Conservation (phyloP, 2,329 filamentous ascomycete species). For the Aspergillus japonicus region DNA sequence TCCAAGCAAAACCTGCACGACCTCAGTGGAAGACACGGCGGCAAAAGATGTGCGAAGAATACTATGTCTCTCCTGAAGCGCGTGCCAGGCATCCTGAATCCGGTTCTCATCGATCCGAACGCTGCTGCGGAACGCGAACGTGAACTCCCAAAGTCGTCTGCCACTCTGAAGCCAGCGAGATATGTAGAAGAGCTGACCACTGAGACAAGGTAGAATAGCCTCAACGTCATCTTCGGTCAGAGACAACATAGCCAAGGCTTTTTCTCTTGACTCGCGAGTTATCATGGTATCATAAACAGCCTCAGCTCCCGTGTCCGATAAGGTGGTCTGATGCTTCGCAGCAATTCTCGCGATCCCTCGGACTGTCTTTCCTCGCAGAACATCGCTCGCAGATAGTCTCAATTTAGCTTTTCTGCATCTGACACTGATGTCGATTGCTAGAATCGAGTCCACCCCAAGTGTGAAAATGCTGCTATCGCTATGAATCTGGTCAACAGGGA, state of each 20-base stretch:
- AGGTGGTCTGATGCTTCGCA: too few species aligned
- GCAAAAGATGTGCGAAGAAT: conserved; percentile 13
- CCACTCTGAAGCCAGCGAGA: conserved; percentile 9
- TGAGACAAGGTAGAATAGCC: too few species aligned
- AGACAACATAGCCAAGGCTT: too few species aligned
- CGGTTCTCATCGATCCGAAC: neutral
- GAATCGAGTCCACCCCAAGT: neutral
- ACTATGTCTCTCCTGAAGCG: conserved; percentile 9
- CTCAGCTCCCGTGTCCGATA: too few species aligned
- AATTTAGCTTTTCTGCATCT: neutral
- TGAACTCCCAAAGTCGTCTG: conserved; percentile 13
- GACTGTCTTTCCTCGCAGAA: too few species aligned
- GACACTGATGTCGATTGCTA: neutral
- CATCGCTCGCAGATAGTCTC: neutral
- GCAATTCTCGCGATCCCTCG: too few species aligned
- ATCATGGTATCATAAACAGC: too few species aligned
- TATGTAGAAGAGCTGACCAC: conserved; percentile 7
- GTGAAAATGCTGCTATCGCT: neutral
- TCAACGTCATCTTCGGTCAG: too few species aligned
- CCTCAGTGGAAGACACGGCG: conserved; percentile 2
- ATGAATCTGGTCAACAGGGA: neutral
- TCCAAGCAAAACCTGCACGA: conserved; percentile 6
- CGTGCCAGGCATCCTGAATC: conserved; percentile 2
- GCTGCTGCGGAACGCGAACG: conserved; percentile 4
- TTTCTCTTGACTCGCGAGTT: too few species aligned